Base-by-base conservation (phyloP, 2,329 filamentous ascomycete genomes). In the Botrytis squamosa region DNA sequence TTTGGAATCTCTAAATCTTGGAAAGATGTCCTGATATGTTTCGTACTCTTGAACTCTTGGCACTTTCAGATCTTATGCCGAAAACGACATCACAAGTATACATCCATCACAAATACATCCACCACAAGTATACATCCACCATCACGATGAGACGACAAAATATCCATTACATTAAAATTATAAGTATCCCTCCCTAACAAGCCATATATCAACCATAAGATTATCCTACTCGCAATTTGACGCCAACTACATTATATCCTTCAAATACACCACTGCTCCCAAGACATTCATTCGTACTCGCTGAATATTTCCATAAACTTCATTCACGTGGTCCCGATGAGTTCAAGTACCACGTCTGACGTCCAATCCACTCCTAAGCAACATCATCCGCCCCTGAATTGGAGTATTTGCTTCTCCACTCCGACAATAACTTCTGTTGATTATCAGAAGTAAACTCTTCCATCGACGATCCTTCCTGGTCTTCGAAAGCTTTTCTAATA, bases 391-490 rank as follows among this genome's bases (percentile, higher is more conserved):
- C 38, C 49, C 71, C 63, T 46, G 59, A 29, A 70, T 42, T 40
- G 46, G 60, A 55, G 36, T 38, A 0, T 59, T 59, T 57, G 20
- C 46, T 36, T 73, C 62, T n/a, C 44, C 57, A 65, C 46, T 57
- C 71, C 36, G 44, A 70, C 1, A 72, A 72, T 14, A 75, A 63
- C 38, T 72, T 69, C 16, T 38, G 29, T 60, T 67, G 46, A 69
- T 72, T 72, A 38, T 57, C 55, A 66, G 72, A 14, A 70, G 68
- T 74, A 20, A 73, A 42, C 12, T 71, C 74, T 68, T 75, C n/a
- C 42, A 67, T 14, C n/a, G 55, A 29, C 66, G 68, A 57, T 25
- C 29, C 42, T 44, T 72, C 40, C 71, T 74, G 69, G 40, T 67
- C 55, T 64, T 75, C 71, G 36, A 63, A 75, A 42, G 49, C 63